These are phyloP conservation scores for Piper betle DNA, from an alignment of 164 flowering plant genomes.

Conservation along the genomic window DNA sequence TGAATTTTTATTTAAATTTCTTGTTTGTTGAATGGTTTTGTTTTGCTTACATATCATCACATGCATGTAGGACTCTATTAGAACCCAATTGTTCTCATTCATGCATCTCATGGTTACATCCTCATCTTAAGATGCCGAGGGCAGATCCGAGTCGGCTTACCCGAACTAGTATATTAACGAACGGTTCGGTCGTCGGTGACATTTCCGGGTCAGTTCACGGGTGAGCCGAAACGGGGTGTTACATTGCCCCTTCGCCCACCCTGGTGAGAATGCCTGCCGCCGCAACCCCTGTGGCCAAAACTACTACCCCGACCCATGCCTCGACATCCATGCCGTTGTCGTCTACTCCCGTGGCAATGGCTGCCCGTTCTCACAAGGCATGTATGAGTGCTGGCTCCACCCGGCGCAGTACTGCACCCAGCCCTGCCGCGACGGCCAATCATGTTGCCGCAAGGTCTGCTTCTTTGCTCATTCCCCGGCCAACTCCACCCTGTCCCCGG, in stretches of 20 bases:
- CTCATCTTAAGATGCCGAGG: too few species aligned
- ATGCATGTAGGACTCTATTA: too few species aligned
- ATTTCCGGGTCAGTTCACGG: too few species aligned
- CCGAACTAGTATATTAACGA: too few species aligned
- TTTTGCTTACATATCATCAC: too few species aligned
- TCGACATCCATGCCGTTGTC: conserved; percentile 38
- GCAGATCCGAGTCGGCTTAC: too few species aligned
- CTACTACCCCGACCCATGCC: conserved; percentile 56
- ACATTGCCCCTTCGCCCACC: conserved; percentile 93
- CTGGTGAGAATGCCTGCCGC: conserved; percentile 86
- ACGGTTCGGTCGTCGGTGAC: too few species aligned
- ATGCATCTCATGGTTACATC: too few species aligned
- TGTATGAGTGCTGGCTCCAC: conserved; percentile 90
- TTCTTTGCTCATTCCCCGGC: conserved; percentile 79
- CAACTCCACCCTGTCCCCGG: conserved; percentile 57
- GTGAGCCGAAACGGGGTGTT: too few species aligned
- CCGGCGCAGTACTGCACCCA: conserved; percentile 78
- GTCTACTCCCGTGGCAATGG: conserved; percentile 51
- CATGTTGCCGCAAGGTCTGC: conserved; percentile 63
- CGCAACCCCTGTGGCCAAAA: conserved; percentile 57
- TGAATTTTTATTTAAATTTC: too few species aligned
- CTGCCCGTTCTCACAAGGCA: conserved; percentile 82
- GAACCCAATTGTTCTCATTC: too few species aligned
- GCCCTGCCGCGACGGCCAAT: conserved; percentile 71
- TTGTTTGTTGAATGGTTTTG: too few species aligned